Evolutionary conservation across 2,329 filamentous ascomycete species (phyloP).

Genomic region (Fusarium udum): DNA sequence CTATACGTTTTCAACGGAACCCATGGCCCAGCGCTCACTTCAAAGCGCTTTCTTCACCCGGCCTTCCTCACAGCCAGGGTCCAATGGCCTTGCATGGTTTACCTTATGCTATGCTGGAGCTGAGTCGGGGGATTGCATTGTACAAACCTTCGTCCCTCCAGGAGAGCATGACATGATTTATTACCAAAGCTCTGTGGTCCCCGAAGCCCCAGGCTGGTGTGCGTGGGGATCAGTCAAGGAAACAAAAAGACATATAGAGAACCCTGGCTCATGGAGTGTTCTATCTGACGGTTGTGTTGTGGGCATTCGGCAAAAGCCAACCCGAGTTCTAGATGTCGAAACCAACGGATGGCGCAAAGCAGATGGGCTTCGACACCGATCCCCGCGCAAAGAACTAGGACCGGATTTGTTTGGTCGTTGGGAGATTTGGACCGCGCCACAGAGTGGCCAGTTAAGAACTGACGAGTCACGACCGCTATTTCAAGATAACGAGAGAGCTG

Average conservation of each 20-base stretch:
- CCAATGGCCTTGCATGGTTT: conserved; percentile 67
- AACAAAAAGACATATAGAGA: conserved; percentile 62
- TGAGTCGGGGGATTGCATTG: conserved; percentile 68
- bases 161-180: conserved; percentile 66
- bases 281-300: conserved; percentile 69
- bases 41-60: conserved; percentile 64
- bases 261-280: conserved; percentile 73
- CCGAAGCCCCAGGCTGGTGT: conserved; percentile 56
- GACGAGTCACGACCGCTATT: conserved; percentile 59
- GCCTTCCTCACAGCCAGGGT: conserved; percentile 59
- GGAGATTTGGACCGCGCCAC: conserved; percentile 65
- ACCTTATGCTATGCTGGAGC: conserved; percentile 70
- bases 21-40: conserved; percentile 67
- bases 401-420: conserved; percentile 52
- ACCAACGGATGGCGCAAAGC: conserved; percentile 22
- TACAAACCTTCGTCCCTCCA: conserved; percentile 69
- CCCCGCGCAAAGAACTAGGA: conserved; percentile 36
- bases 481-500: conserved; percentile 52
- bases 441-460: conserved; percentile 54
- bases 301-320: conserved; percentile 64
- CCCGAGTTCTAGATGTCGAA: conserved; percentile 20
- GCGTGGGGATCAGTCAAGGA: conserved; percentile 63
- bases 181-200: conserved; percentile 54
- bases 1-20: conserved; percentile 69
- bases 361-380: conserved; percentile 45